phyloP scores from a whole-genome alignment of 169 alveolate genomes.

The Cryptosporidium meleagridis region DNA sequence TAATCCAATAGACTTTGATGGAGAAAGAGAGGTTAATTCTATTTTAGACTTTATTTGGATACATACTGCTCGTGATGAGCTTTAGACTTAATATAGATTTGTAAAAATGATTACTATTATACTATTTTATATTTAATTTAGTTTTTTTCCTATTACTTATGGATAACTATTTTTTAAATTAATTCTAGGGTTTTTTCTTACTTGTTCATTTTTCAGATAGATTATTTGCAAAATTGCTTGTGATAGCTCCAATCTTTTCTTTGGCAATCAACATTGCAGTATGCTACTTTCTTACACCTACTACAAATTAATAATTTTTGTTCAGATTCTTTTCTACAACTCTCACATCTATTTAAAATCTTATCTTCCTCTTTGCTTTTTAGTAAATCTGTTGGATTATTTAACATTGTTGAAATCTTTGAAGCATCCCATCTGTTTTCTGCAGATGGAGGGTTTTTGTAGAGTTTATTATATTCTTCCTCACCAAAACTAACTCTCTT shows the following conservation, averaged over 20 bases:
- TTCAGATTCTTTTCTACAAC: conserved; percentile 79
- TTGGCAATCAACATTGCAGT: conserved; percentile 89
- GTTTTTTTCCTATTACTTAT: not conserved
- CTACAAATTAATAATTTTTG: conserved; percentile 83
- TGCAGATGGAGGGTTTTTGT: conserved; percentile 88
- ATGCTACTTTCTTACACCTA: conserved; percentile 86
- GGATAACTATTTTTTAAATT: not conserved
- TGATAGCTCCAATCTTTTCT: conserved; percentile 88
- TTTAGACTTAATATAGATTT: not conserved
- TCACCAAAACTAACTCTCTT: conserved; percentile 83
- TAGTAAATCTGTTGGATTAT: conserved; percentile 73
- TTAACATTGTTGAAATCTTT: conserved; percentile 68
- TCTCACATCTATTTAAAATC: conserved; percentile 76
- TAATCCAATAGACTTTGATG: conserved; percentile 63
- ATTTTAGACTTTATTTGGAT: conserved; percentile 67
- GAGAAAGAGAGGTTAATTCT: conserved; percentile 56
- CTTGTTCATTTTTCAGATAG: not conserved
- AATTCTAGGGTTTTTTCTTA: not conserved
- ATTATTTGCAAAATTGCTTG: conserved; percentile 82
- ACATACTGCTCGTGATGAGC: conserved; percentile 71
- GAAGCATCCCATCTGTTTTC: conserved; percentile 83
- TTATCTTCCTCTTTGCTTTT: conserved; percentile 29
- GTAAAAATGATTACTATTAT: too few species aligned
- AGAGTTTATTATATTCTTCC: conserved; percentile 82
- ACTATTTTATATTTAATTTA: too few species aligned